Evolutionary conservation across 2,329 filamentous ascomycete species (phyloP).

Genomic region (Paraphoma sp.): DNA sequence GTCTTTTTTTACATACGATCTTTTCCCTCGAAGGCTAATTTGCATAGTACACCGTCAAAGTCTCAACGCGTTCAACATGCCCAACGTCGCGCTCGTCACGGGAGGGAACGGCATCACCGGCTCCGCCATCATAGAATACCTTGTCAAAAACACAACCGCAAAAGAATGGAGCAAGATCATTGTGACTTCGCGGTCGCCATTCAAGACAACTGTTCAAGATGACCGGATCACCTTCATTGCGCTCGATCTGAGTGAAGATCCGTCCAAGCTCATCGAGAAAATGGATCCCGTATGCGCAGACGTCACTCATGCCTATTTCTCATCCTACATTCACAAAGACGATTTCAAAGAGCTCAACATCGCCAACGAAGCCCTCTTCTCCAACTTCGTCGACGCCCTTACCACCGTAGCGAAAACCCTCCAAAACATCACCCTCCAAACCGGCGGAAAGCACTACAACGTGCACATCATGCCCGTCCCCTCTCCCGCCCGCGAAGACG

Average conservation of each 20-base stretch:
- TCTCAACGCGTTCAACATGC: not conserved
- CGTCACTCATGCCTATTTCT: slow-evolving; percentile 15
- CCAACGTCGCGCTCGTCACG: slow-evolving; percentile 8
- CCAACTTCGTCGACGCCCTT: slow-evolving; percentile 9
- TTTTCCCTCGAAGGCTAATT: not conserved
- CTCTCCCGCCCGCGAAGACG: slow-evolving; percentile 3
- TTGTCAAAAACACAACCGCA: slow-evolving; percentile 2
- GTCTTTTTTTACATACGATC: not conserved
- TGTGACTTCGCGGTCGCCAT: slow-evolving; percentile 10
- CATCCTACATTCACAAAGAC: slow-evolving; percentile 12
- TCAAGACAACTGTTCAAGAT: slow-evolving; percentile 8
- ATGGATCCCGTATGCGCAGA: slow-evolving; percentile 1
- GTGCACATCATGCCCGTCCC: slow-evolving; percentile 9
- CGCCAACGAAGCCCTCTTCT: slow-evolving; percentile 3
- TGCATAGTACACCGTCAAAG: not conserved
- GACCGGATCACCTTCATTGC: slow-evolving; percentile 8
- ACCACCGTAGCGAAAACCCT: not conserved
- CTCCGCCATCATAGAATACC: slow-evolving; percentile 10
- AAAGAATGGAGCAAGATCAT: slow-evolving; percentile 8
- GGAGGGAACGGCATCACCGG: slow-evolving; percentile 14
- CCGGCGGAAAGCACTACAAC: slow-evolving; percentile 13
- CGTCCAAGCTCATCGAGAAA: not conserved
- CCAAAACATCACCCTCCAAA: slow-evolving; percentile 7
- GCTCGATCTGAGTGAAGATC: slow-evolving; percentile 4
- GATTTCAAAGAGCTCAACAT: slow-evolving; percentile 7